These are phyloP conservation scores for Phytopythium delawarense DNA, from an alignment of 352 stramenopile species.

Conservation along the genomic window DNA sequence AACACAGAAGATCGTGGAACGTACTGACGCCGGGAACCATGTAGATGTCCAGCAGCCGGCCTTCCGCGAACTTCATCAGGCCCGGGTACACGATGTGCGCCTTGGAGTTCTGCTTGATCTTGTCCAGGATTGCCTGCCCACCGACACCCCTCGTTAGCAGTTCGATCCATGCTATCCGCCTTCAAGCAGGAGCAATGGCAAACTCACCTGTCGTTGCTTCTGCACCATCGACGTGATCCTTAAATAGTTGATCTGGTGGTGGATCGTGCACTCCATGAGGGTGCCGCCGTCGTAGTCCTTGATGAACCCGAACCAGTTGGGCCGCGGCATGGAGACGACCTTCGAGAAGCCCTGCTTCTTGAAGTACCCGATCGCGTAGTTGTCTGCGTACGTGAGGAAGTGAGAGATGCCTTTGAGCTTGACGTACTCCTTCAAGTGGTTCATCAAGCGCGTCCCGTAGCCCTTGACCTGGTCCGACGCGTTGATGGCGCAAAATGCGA, in stretches of 20 bases:
- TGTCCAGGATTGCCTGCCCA: conserved; percentile 68
- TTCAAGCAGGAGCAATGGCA: neutral
- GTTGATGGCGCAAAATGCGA: conserved; percentile 99
- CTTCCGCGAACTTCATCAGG: conserved; percentile 69
- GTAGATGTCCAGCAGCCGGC: conserved; percentile 83
- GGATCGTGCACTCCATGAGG: conserved; percentile 99
- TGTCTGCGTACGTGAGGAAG: conserved; percentile 99
- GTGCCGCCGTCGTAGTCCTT: conserved; percentile 99
- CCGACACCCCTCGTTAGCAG: conserved; percentile 3
- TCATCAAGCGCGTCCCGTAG: conserved; percentile 99
- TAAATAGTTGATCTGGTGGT: conserved; percentile 97
- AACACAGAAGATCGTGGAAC: conserved; percentile 14
- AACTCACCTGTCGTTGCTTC: conserved; percentile 89
- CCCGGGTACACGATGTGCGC: conserved; percentile 72
- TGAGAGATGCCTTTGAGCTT: conserved; percentile 89
- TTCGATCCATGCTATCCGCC: neutral
- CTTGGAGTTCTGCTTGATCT: conserved; percentile 73
- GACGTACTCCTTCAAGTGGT: conserved; percentile 98
- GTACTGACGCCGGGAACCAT: conserved; percentile 85
- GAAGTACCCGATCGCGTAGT: conserved; percentile 99
- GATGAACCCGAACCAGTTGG: conserved; percentile 97
- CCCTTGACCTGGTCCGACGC: conserved; percentile 95
- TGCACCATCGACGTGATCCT: conserved; percentile 94
- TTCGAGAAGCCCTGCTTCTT: conserved; percentile 96
- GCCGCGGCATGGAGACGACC: conserved; percentile 78